phyloP scores from a whole-genome alignment of 768 basidiomycete species.

The Russula vinacea region DNA sequence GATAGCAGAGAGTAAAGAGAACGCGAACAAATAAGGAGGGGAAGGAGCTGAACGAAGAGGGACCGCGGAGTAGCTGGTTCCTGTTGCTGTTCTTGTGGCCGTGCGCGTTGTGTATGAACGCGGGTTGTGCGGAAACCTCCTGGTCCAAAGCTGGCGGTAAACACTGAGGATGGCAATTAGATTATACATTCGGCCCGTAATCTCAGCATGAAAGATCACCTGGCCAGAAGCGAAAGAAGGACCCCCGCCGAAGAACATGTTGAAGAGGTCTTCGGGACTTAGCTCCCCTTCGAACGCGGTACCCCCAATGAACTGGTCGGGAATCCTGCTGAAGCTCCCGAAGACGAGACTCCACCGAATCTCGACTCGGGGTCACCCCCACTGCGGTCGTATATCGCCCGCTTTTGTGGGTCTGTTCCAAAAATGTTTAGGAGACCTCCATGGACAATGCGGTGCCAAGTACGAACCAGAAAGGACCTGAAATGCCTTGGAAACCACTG shows the following conservation, averaged over 20 bases:
- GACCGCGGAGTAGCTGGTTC: conserved; percentile 54
- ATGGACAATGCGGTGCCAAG: conserved; percentile 12
- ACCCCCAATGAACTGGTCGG: conserved; percentile 46
- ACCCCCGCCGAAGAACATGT: conserved; percentile 94
- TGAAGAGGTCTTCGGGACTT: conserved; percentile 94
- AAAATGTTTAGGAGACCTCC: background rate
- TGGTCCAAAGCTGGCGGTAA: conserved; percentile 74
- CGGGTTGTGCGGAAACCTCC: conserved; percentile 78
- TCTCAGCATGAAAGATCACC: conserved; percentile 33
- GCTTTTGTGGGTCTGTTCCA: conserved; percentile 74
- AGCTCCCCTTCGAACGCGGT: conserved; percentile 75
- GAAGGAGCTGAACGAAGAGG: conserved; percentile 72
- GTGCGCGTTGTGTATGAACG: conserved; percentile 44
- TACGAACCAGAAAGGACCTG: conserved; percentile 78
- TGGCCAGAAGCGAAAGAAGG: conserved; percentile 55
- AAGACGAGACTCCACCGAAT: conserved; percentile 58
- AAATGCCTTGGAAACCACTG: conserved; percentile 98
- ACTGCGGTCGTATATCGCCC: conserved; percentile 78
- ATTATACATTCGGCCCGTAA: conserved; percentile 1
- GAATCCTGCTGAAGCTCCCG: conserved; percentile 47
- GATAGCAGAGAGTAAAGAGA: conserved; percentile 79
- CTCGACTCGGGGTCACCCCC: conserved; percentile 89
- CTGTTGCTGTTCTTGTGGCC: conserved; percentile 38
- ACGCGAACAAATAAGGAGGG: conserved; percentile 78
- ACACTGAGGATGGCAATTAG: conserved; percentile 44